A percentile compares a stretch with the other conserved stretches of the same genome.
These are phyloP conservation scores for Peronospora belbahrii DNA, from an alignment of 352 stramenopile species.

Conservation along the genomic window DNA sequence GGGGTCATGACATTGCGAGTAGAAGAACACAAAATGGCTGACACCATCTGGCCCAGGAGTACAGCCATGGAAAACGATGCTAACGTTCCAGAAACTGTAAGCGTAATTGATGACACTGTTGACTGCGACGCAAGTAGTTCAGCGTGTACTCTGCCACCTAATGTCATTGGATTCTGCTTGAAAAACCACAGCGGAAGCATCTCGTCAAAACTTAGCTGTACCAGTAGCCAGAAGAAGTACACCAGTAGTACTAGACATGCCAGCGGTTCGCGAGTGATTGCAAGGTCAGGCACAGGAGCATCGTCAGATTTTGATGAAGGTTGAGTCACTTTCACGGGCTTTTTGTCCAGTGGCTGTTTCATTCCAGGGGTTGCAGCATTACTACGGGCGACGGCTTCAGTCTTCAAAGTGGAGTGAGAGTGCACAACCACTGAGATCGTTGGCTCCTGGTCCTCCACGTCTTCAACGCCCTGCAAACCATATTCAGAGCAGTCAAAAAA, in stretches of 20 bases:
- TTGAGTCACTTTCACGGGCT: constrained; percentile 10
- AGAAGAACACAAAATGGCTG: constrained; percentile 42
- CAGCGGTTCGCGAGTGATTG: constrained; percentile 58
- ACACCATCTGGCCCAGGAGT: constrained; percentile 41
- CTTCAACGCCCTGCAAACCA: constrained; percentile 53
- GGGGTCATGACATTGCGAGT: constrained; percentile 59
- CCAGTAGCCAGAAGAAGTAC: constrained; percentile 62
- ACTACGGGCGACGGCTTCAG: constrained; percentile 33
- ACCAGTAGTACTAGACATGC: constrained; percentile 59
- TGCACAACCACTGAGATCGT: constrained; percentile 70
- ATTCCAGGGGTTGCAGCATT: constrained; percentile 8
- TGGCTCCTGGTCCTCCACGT: constrained; percentile 47
- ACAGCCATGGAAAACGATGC: constrained; percentile 47
- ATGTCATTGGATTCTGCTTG: constrained; percentile 43
- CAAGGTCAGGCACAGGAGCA: constrained; percentile 33
- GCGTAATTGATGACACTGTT: constrained; percentile 47
- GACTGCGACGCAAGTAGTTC: constrained; percentile 26
- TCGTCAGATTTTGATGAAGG: constrained; percentile 12
- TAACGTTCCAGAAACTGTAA: constrained; percentile 46
- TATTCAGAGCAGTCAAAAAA: constrained; percentile 80
- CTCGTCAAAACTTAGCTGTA: constrained; percentile 75
- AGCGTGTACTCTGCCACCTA: constrained; percentile 33
- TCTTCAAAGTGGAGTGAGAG: constrained; percentile 38
- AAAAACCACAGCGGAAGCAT: constrained; percentile 78
- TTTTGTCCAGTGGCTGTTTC: constrained; percentile 30